Evolutionary conservation across 371 early-diverging fungal species (phyloP), one percentile per base, ranked within the genome.

Genomic region (Haplosporangium sp.): DNA sequence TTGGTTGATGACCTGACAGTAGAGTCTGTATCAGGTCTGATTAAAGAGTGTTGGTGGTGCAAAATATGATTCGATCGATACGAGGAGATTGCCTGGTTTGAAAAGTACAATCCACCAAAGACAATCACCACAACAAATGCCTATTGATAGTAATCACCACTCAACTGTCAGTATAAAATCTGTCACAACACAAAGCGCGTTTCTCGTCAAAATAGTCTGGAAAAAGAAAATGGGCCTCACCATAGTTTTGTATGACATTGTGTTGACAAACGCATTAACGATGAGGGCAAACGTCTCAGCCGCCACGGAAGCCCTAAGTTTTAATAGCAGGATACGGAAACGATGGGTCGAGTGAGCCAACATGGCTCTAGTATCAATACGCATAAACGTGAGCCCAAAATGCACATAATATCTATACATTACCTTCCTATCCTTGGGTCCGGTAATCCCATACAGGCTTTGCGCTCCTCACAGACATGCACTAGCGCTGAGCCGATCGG

Each of bases 221-320:
- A 47, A 54, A 51, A 55, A 5, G 11, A 9, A 7, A 47, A 45
- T 8, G 18, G 2, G 12, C 8, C 64, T 64, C 68, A 79, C 80
- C 73, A 79, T 65, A 3, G 80, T 69, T 36, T 79, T 79, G 59
- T 61, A 79, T 2, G 73, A 69, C 3, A 79, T 62, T 8, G 73
- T 65, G 13, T 79, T 38, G 23, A 73, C 80, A 37, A 79, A 79
- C 16, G 69, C 43, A 23, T 79, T 72, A 37, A 62, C 62, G 29
- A 79, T 73, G 14, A 54, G 20, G 13, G 66, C 80, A 65, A 73
- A 62, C 20, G 73, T 79, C 40, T 73, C 59, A 5, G 80, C 80
- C 0, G 73, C 64, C 5, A 73, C 57, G 1, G 69, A 45, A 2
- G 73, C 64, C 37, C 73, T 72, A 51, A 29, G 29, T 29, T 29